Evolutionary conservation across 2,329 filamentous ascomycete species (phyloP), one percentile per base, ranked within the genome.

Genomic region (Fonsecaea multimorphosa): DNA sequence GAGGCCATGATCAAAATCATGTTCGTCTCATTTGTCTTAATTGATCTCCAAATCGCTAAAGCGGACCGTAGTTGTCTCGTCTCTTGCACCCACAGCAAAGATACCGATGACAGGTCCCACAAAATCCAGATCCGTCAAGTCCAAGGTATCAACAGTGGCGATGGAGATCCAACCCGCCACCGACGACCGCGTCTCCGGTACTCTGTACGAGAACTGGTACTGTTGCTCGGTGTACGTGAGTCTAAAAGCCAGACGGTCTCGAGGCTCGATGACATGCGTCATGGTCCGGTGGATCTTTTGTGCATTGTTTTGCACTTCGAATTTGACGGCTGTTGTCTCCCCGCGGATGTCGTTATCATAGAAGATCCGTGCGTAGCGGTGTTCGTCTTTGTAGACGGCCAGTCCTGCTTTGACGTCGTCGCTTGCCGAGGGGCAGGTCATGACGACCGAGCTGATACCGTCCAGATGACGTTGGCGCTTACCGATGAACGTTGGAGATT

Each of bases 381-480:
- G 62, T 57, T 73, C 72, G n/a, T 73, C 72, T 51, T 73, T 73
- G 63, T 73, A 73, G 19, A 58, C 54, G 27, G 63, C 66, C 16
- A 73, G 60, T 22, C 72, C 71, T 31, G 65, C 61, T 36, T 59
- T 61, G 52, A 68, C 46, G 38, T n/a, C 9, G 32, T 19, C 36
- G 19, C 16, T 29, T 22, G 24, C 22, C 3, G 12, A 29, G 38
- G 38, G 38, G 5, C 16, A 19, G 38, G 38, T 19, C 38, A 40
- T 40, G 16, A n/a, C 5, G 16, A 40, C 54, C 29, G 32, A 59
- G 38, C n/a, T 34, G 11, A 24, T 8, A 19, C 31, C 56, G 22
- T 59, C 38, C 5, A 46, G 24, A 16, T 38, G 38, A 29, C 56
- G 56, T 46, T 59, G 56, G 22, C 56, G 32, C 29, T 59, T 59